These are phyloP conservation scores for Epicoccum sorghinum DNA, from an alignment of 2,329 filamentous ascomycete genomes.

Conservation along the genomic window DNA sequence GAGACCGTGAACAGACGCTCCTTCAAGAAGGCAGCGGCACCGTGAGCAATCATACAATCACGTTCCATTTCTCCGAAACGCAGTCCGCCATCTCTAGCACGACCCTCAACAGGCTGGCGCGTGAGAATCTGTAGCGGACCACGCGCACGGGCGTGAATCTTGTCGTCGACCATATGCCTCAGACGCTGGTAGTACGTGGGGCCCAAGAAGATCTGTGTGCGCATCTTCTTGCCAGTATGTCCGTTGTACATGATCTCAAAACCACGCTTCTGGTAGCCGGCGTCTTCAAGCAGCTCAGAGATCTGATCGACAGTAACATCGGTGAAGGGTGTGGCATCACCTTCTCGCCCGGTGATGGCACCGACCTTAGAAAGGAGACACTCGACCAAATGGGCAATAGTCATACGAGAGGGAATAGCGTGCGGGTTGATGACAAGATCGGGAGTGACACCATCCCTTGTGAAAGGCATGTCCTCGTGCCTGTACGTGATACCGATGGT, in stretches of 20 bases:
- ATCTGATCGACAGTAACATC: slow-evolving; percentile 96
- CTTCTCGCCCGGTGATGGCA: slow-evolving; percentile 90
- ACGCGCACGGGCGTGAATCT: slow-evolving; percentile 98
- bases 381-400: slow-evolving; percentile 99
- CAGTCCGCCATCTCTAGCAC: slow-evolving; percentile 94
- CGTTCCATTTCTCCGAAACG: slow-evolving; percentile 99
- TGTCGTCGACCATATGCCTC: slow-evolving; percentile 99
- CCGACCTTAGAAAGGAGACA: slow-evolving; percentile 97
- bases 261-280: slow-evolving; percentile 94
- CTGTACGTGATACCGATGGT: slow-evolving; percentile 98
- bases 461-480: slow-evolving; percentile 99
- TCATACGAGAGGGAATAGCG: slow-evolving; percentile 99
- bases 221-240: slow-evolving; percentile 91
- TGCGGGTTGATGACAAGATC: slow-evolving; percentile 99
- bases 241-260: slow-evolving; percentile 99
- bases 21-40: slow-evolving; percentile 94
- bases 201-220: slow-evolving; percentile 93
- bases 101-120: slow-evolving; percentile 95
- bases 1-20: slow-evolving; percentile 97
- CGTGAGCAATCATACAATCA: slow-evolving; percentile 99
- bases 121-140: slow-evolving; percentile 98
- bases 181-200: slow-evolving; percentile 99
- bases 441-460: slow-evolving; percentile 84
- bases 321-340: slow-evolving; percentile 96
- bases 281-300: slow-evolving; percentile 81